Evolutionary conservation across 768 basidiomycete genomes (phyloP).

Genomic region (Terana coerulea): DNA sequence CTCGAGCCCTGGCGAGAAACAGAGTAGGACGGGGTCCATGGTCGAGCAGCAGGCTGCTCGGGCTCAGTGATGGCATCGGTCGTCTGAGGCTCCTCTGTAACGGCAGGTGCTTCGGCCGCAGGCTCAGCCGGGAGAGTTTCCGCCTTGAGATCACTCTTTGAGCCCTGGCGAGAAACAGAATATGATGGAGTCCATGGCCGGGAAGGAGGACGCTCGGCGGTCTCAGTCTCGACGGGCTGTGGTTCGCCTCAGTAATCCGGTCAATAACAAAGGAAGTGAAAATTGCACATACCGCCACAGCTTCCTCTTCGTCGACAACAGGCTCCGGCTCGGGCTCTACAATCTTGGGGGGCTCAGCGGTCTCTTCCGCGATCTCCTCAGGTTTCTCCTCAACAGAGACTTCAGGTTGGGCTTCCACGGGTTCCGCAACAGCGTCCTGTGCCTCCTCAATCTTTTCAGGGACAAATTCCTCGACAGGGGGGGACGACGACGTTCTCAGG

Average conservation of each 20-base stretch:
- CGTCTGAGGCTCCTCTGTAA: neutral
- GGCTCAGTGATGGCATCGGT: neutral
- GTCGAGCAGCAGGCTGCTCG: neutral
- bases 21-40: conserved; percentile 26
- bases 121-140: neutral
- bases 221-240: neutral
- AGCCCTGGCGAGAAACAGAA: conserved; percentile 13
- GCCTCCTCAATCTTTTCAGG: neutral
- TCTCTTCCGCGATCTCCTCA: neutral
- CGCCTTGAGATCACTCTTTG: neutral
- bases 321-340: neutral
- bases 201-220: neutral
- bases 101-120: neutral
- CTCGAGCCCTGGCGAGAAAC: conserved; percentile 19
- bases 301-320: neutral
- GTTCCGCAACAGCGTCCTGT: neutral
- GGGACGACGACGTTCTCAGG: neutral
- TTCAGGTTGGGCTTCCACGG: conserved; percentile 3
- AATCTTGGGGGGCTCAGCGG: neutral
- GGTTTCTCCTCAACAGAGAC: neutral
- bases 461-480: conserved; percentile 8
- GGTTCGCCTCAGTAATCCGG: neutral
- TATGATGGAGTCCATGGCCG: conserved; percentile 8
- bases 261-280: neutral
- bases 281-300: neutral